phyloP scores from a whole-genome alignment of 1,139 yeast genomes.

The Saccharomyces hybrid region DNA sequence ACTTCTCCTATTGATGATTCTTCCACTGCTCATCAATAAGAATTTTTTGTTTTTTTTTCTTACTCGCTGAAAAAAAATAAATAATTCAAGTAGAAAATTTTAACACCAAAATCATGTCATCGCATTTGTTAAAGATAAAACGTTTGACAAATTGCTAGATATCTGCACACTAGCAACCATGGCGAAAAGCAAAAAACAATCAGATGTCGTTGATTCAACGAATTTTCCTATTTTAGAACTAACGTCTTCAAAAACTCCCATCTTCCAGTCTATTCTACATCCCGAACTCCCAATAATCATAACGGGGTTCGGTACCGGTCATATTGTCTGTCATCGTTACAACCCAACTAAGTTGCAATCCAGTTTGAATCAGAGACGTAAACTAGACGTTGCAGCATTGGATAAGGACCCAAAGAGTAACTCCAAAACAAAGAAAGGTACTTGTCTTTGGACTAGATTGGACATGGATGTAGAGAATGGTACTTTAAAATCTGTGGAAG shows the following conservation, averaged over 20 bases:
- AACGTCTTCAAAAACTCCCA: not conserved
- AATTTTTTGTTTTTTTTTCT: not conserved
- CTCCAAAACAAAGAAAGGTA: constrained; percentile 31
- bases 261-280: constrained; percentile 69
- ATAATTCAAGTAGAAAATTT: not conserved
- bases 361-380: constrained; percentile 24
- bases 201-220: not conserved
- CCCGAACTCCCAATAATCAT: constrained; percentile 61
- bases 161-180: not conserved
- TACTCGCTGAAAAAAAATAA: not conserved
- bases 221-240: not conserved
- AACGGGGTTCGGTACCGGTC: constrained; percentile 76
- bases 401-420: constrained; percentile 35
- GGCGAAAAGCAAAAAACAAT: not conserved
- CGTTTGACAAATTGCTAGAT: not conserved
- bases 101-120: not conserved
- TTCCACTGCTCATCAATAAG: not conserved
- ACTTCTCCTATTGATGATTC: constrained; percentile 22
- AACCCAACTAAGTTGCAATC: constrained; percentile 39
- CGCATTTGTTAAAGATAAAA: not conserved
- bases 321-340: constrained; percentile 51
- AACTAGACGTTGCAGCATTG: constrained; percentile 11
- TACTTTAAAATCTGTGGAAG: constrained; percentile 29
- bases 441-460: constrained; percentile 41
- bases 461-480: constrained; percentile 33